Base-by-base conservation (phyloP, 1,284 basidiomycete genomes). In the Sanghuangporus sanghuang region DNA sequence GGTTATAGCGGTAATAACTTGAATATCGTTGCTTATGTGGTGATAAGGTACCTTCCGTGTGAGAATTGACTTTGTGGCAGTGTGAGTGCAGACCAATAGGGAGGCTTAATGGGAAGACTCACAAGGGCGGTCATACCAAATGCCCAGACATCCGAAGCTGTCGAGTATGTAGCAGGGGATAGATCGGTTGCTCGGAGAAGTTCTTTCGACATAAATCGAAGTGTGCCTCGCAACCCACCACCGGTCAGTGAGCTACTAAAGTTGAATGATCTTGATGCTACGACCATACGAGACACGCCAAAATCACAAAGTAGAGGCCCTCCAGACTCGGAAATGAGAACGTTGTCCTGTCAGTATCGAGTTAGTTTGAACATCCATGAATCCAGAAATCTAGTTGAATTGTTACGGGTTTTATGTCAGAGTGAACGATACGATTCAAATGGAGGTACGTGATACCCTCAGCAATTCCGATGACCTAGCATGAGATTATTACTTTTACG, bases 381-480 rank as follows among this genome's bases (percentile, higher is more conserved):
- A 12, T 14, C 11, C 12, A 42, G 9, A 12, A 35, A 21, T 39
- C 3, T 18, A 27, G n/a, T 12, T 12, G 42, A 14, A 44, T n/a
- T 2, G 3, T 48, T 21, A 64, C 63, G 14, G 58, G 32, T 56
- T 64, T 64, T 16, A 64, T 44, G 44, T 64, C 63, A 18, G 58
- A 57, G 18, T 64, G 63, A n/a, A 64, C 49, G 11, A 64, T 39
- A 12, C 42, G 3, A 46, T 44, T 58, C 9, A 23, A 18, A 39
- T 58, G 56, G 1, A 32, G 27, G 27, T 32, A 32, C 5, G 27
- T 32, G 27, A 32, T 32, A 32, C 27, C 27, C 27, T 32, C 27
- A 32, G 27, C 27, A 32, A 32, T 32, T 5, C 27, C 27, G 27
- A 3, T 32, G 27, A 32, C 27, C 56, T 58, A 27, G 42, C 42